Conservation (phyloP, 2,329 filamentous ascomycete species). For the Coccinonectria pachysandricola region DNA sequence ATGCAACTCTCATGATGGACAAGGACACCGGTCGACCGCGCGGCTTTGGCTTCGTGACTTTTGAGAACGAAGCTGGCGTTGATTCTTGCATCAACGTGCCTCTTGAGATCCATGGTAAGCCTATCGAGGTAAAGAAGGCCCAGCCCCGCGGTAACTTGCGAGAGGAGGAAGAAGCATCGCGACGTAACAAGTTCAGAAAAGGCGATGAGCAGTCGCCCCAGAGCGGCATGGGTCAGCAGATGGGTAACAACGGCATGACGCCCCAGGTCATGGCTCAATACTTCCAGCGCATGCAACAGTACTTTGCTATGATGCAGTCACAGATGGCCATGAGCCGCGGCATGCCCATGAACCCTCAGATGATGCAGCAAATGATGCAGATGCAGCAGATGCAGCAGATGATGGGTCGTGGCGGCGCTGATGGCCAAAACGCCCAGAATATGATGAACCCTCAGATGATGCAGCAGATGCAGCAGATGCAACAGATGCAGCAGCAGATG, state of each 20-base stretch:
- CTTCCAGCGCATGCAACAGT: slow-evolving; percentile 97
- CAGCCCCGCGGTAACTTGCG: slow-evolving; percentile 90
- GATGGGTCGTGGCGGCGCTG: slow-evolving; percentile 31
- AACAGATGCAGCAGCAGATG: slow-evolving; percentile 31
- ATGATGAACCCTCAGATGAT: slow-evolving; percentile 44
- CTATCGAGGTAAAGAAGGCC: slow-evolving; percentile 96
- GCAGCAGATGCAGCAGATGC: slow-evolving; percentile 46
- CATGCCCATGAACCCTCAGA: slow-evolving; percentile 63
- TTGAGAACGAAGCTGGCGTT: slow-evolving; percentile 90
- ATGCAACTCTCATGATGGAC: slow-evolving; percentile 99
- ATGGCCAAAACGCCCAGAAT: slow-evolving; percentile 29
- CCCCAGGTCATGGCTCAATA: slow-evolving; percentile 98
- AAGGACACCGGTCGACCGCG: slow-evolving; percentile 96
- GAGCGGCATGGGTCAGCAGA: slow-evolving; percentile 30
- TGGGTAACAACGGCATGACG: slow-evolving; percentile 60
- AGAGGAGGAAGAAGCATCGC: slow-evolving; percentile 70
- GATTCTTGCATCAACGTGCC: slow-evolving; percentile 79
- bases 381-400: slow-evolving; percentile 57
- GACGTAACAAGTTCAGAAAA: slow-evolving; percentile 52
- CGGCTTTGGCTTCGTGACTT: slow-evolving; percentile 96
- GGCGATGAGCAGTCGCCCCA: slow-evolving; percentile 34
- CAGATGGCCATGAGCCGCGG: slow-evolving; percentile 77
- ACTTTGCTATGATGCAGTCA: slow-evolving; percentile 90
- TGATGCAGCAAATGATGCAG: slow-evolving; percentile 68
- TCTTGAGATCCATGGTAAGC: slow-evolving; percentile 87